Base-by-base conservation (phyloP, 2,329 filamentous ascomycete species). In the Penicillium sp. region DNA sequence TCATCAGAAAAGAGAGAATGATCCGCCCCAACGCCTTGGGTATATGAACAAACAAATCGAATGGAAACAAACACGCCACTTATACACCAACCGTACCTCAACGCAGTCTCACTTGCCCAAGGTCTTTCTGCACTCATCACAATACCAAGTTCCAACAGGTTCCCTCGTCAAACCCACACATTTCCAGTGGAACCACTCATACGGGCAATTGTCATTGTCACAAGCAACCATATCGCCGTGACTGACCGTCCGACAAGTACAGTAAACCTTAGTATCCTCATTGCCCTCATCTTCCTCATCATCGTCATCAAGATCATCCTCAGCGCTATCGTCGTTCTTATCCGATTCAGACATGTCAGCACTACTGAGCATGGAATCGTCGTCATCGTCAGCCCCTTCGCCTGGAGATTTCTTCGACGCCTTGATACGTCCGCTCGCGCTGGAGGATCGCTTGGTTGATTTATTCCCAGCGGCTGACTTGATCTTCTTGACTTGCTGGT, bases 171-270 rank as follows among this genome's bases (percentile, higher is more conserved):
- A 73, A 18, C 83, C 82, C 48, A 87, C 83, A 63, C 85, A 88
- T 36, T 80, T 82, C 69, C 86, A 79, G 75, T 88, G 85, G 70
- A 88, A 88, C 85, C 85, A 88, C 67, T 88, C 84, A 58, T 83
- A 81, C 11, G 81, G 79, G 71, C 85, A 88, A 52, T 79, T 76
- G 33, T 85, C 83, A 66, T 87, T 87, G 68, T 88, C 85, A 65
- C 85, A 88, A 11, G 83, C 85, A 36, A 88, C 82, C 85, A 88
- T 88, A 65, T 86, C 83, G 16, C 85, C 85, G 65, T 86, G 87
- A 59, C 80, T 84, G 33, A 87, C 84, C 58, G 83, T 82, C 46
- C 84, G 83, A 66, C 85, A 88, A 60, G 85, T 86, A 71, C 85
- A 88, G 67, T 87, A 88, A 36, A 83, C 81, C 56, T 83, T 83